phyloP scores from a whole-genome alignment of 2,329 filamentous ascomycete species.

The Monosporascus sp. region DNA sequence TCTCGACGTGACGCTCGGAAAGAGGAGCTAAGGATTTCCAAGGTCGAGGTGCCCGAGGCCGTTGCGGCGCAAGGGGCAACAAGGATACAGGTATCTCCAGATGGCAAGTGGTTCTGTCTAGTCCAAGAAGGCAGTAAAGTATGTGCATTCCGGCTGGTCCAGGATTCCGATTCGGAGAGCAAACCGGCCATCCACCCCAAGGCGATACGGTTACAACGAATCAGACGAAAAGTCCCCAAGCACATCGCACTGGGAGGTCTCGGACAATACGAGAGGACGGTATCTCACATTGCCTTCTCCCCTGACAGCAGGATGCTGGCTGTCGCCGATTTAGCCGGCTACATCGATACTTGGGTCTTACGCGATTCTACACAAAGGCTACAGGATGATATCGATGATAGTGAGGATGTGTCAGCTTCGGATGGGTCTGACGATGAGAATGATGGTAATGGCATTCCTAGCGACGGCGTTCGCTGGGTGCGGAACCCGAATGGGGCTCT shows the following conservation, averaged over 20 bases:
- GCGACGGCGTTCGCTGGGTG: conserved; percentile 62
- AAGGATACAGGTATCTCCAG: conserved; percentile 62
- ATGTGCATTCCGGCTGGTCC: conserved; percentile 44
- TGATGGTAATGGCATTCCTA: conserved; percentile 36
- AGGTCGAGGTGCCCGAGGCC: conserved; percentile 57
- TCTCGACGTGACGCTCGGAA: conserved; percentile 45
- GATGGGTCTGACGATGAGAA: conserved; percentile 35
- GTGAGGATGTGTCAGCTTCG: conserved; percentile 27
- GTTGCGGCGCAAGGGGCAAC: conserved; percentile 61
- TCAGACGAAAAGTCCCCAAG: conserved; percentile 50
- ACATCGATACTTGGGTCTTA: conserved; percentile 80
- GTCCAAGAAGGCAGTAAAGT: conserved; percentile 58
- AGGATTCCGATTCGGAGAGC: conserved; percentile 25
- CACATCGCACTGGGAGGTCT: conserved; percentile 58
- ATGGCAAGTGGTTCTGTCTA: conserved; percentile 64
- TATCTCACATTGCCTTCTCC: conserved; percentile 73
- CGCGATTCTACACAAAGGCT: conserved; percentile 43
- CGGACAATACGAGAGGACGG: conserved; percentile 69
- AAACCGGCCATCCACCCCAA: conserved; percentile 36
- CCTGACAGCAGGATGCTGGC: conserved; percentile 74
- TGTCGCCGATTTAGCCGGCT: conserved; percentile 75
- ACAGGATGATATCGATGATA: conserved; percentile 26
- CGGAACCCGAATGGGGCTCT: conserved; percentile 65
- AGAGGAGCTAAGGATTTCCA: conserved; percentile 64
- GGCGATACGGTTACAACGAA: conserved; percentile 44